Base-by-base conservation (phyloP, 257 asterid species). In the Fraxinus quadrangulata region DNA sequence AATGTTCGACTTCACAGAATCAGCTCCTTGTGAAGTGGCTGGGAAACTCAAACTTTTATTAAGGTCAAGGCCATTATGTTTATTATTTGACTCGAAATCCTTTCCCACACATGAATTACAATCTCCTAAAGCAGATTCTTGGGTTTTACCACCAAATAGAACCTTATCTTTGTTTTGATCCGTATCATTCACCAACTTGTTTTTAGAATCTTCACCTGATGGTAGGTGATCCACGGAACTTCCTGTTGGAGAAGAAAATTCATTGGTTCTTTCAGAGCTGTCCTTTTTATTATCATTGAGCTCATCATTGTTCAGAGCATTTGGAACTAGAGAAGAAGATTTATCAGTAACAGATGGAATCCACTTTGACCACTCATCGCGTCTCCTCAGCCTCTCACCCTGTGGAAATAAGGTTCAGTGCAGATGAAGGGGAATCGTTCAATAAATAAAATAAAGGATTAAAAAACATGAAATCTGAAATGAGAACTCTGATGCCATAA, bases 341-440 rank as follows among this genome's bases (percentile, higher is more conserved):
- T 83, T 83, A 69, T 72, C 82, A 33, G 54, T 77, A 54, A 77
- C 85, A 84, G 86, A 73, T 40, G 84, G 80, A 85, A 89, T 72
- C 96, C 96, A 96, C 77, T 85, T 90, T 69, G 92, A 79, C 99
- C 99, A 96, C 54, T 87, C 96, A 54, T 87, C 86, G 68, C 97
- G 97, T 81, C 97, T 90, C 87, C 99, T 89, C 61, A 96, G 82
- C 87, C 83, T 93, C 80, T 88, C 96, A 77, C 87, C 92, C 99
- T 96, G 77, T 75, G 81, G 78, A 77, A 74, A 75, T 78, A 67
- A 66, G 77, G 78, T 73, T 40, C 31, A 80, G 69, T 68, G 51
- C 71, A 77, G 59, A 70, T 24, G 72, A 77, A 34, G 66, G 72
- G 75, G 81, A 42, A 45, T 63, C 75, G 47, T 80, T 37, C 47